Evolutionary conservation across 148 eudicot species (phyloP).

Genomic region (Spergularia bocconei): DNA sequence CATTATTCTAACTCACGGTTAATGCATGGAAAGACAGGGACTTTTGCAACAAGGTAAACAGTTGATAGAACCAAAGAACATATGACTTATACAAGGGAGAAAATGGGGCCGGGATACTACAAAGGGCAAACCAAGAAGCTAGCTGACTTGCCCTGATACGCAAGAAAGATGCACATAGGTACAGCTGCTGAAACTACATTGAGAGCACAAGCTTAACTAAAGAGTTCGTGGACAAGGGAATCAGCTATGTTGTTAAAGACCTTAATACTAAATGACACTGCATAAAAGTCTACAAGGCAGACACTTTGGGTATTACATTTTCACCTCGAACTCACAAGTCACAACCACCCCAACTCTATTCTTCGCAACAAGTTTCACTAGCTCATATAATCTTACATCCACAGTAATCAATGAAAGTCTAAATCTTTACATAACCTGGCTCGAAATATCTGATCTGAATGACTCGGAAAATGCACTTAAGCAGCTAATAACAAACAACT

Average conservation of each 20-base stretch:
- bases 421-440: too few relatives aligned
- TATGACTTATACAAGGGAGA: background rate
- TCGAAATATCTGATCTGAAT: too few relatives aligned
- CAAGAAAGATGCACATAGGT: background rate
- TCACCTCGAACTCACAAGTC: constrained; percentile 3
- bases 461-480: background rate
- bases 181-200: background rate
- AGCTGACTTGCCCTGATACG: background rate
- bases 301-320: background rate
- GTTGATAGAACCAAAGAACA: background rate
- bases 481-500: background rate
- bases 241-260: background rate
- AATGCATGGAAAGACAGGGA: background rate
- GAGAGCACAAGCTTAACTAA: background rate
- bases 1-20: background rate
- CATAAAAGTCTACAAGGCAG: background rate
- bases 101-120: background rate
- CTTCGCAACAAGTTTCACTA: background rate
- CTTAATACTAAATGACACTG: background rate
- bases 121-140: background rate
- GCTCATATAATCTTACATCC: background rate
- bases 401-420: background rate
- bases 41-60: background rate
- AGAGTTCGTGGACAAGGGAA: background rate
- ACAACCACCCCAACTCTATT: too few relatives aligned